Percentiles rank a stretch among this genome's conserved stretches.
These are phyloP conservation scores for Tolypocladium tropicale DNA, from an alignment of 2,329 filamentous ascomycete species.

Conservation along the genomic window DNA sequence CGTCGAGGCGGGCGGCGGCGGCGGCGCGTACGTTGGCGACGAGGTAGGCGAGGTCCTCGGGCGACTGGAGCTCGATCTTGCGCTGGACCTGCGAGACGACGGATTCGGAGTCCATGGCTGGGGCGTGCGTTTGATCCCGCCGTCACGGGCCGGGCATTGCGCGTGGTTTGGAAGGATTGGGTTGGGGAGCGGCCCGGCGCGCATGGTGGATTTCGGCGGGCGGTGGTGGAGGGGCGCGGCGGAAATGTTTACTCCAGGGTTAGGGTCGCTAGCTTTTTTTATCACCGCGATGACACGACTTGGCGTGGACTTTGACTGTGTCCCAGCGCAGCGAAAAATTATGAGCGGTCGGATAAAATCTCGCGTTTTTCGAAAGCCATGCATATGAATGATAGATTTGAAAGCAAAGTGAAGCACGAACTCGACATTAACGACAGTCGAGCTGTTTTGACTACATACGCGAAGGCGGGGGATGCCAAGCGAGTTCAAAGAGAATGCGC, in stretches of 20 bases:
- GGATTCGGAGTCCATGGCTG: conserved; percentile 20
- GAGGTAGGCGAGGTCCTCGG: conserved; percentile 62
- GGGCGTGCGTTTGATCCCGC: not conserved
- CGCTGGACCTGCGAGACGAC: conserved; percentile 42
- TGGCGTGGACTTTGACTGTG: not conserved
- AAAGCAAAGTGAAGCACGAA: not conserved
- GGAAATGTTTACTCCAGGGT: not conserved
- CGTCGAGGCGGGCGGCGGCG: conserved; percentile 56
- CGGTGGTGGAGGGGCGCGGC: not conserved
- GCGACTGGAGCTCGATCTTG: conserved; percentile 71
- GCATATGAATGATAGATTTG: not conserved
- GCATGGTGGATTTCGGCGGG: not conserved
- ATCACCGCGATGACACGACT: not conserved
- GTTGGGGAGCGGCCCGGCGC: no score
- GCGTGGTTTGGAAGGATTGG: no score
- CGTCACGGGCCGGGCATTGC: not conserved
- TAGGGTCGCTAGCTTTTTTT: not conserved
- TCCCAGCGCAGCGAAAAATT: not conserved
- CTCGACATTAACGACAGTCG: not conserved
- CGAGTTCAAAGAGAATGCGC: no score
- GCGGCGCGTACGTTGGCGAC: conserved; percentile 58
- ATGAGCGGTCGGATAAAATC: not conserved
- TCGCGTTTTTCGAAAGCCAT: no score
- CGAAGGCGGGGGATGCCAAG: no score
- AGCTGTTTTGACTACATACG: no score